Evolutionary conservation across 345 rosid species (phyloP), one percentile per base, ranked within the genome.

Genomic region (Heritiera fomes): DNA sequence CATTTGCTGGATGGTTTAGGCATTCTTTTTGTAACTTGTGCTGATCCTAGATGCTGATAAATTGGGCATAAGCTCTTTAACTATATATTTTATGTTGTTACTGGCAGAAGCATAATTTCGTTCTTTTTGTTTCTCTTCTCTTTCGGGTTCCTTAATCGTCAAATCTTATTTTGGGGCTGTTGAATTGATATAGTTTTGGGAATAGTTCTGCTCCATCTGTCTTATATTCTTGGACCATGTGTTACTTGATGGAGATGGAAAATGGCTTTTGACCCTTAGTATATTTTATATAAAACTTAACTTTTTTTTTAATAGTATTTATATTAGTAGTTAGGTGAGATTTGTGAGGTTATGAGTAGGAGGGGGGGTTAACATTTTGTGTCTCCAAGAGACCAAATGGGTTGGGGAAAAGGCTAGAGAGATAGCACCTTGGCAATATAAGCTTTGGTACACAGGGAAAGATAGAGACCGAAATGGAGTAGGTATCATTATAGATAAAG

Each of bases 11-110:
- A 72, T 34, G 49, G 15, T 38, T 73, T 73, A 38, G 47, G 6
- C 63, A 53, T 73, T 38, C 32, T 73, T 34, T 49, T 18, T 73
- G 10, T 38, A 18, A 38, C 43, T 53, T 73, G 63, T 55, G 12
- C 43, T 49, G 49, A 38, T 52, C 17, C 62, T 72, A 9, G 9
- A 32, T 52, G 74, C 20, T 47, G 62, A 52, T 53, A 32, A 72
- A 55, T 73, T 73, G 49, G 15, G 47, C 30, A 72, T 53, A 20
- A 72, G 63, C 63, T 72, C 49, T 15, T 55, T 10, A 73, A 53
- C 76, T 34, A 30, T 34, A 32, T 55, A 32, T 15, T 52, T 53
- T 38, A 55, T 73, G 49, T 73, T 73, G 49, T 40, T 72, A 72
- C 46, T 52, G 49, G 50, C 55, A 15, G 11, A 38, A 55, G 49